Evolutionary conservation across 164 flowering plant genomes (phyloP).

Genomic region (Echeveria elegans): DNA sequence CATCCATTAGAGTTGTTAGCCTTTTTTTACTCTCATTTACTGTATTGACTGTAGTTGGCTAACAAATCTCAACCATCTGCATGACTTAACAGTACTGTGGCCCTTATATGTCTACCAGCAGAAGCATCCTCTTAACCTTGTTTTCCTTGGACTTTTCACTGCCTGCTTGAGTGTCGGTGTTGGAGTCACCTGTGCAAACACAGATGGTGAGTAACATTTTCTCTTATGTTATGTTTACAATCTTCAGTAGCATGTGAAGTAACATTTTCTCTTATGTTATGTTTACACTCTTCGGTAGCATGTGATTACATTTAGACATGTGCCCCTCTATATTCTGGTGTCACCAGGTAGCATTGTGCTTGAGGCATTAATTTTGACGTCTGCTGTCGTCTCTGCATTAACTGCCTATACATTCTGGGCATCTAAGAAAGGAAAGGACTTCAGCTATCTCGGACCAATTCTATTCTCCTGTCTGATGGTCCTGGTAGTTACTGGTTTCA

Average conservation of each 20-base stretch:
- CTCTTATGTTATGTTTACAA: constrained; percentile 5
- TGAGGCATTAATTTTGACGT: constrained; percentile 79
- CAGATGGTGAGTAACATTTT: constrained; percentile 57
- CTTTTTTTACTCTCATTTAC: not conserved
- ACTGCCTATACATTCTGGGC: constrained; percentile 99
- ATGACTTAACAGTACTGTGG: constrained; percentile 76
- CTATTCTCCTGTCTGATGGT: constrained; percentile 70
- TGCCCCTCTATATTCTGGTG: constrained; percentile 4
- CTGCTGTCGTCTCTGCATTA: constrained; percentile 70
- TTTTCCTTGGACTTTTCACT: constrained; percentile 89
- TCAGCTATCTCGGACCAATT: constrained; percentile 88
- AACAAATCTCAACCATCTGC: constrained; percentile 5
- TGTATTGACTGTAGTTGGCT: not conserved
- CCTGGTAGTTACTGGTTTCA: constrained; percentile 57
- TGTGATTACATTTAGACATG: too few species aligned
- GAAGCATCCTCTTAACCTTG: constrained; percentile 81
- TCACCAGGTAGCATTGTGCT: constrained; percentile 82
- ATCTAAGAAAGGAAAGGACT: constrained; percentile 93
- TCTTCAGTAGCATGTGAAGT: too few species aligned
- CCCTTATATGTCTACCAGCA: constrained; percentile 88
- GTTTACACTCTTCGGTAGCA: too few species aligned
- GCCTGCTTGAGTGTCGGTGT: constrained; percentile 64
- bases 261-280: too few species aligned
- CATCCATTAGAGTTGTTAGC: not conserved
- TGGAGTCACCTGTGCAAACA: constrained; percentile 84